Evolutionary conservation across 2,329 filamentous ascomycete genomes (phyloP), one percentile per base, ranked within the genome.

Genomic region (Diplodia mutila): DNA sequence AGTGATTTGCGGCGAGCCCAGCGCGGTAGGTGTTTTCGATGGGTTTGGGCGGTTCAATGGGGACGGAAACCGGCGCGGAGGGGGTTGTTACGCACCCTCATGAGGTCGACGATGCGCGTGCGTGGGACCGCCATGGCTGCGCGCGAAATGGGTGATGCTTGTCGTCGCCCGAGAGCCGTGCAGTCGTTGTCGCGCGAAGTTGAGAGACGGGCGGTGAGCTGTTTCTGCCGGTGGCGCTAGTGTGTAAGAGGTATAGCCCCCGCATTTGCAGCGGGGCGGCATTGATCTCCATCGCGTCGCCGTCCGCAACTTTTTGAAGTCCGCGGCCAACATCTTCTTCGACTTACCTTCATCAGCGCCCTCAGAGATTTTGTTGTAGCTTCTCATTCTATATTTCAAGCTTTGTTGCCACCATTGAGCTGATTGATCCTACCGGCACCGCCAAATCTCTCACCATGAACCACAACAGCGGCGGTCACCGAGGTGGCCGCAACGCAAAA

Each of bases 61-160:
- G 32, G 52, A 25, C 14, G 29, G 23, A 29, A 11, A 11, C 51
- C 55, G 64, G 48, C 46, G 65, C 61, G 52, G 9, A 51, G 21
- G 21, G 25, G 16, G 48, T 18, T 18, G 6, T 11, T 25, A 53
- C 73, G 54, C 80, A 92, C 93, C 90, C 93, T 93, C 84, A 94
- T 87, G 70, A 97, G 86, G 77, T 93, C 91, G 57, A 88, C 70
- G 39, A 88, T 77, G 57, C 86, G 83, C 61, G 78, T 79, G 69
- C 84, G 82, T 69, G 85, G 79, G 73, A 86, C 83, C 37, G 84
- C 77, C 84, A 86, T 86, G 63, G 71, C 27, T 49, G 63, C 23
- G 23, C 21, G 54, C 7, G 29, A 12, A 37, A n/a, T 53, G 21
- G 39, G 25, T 59, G 55, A 46, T 32, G 27, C 54, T 54, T 55